Evolutionary conservation across 1,284 basidiomycete genomes (phyloP), one percentile per base, ranked within the genome.

Genomic region (Irpex sp.): DNA sequence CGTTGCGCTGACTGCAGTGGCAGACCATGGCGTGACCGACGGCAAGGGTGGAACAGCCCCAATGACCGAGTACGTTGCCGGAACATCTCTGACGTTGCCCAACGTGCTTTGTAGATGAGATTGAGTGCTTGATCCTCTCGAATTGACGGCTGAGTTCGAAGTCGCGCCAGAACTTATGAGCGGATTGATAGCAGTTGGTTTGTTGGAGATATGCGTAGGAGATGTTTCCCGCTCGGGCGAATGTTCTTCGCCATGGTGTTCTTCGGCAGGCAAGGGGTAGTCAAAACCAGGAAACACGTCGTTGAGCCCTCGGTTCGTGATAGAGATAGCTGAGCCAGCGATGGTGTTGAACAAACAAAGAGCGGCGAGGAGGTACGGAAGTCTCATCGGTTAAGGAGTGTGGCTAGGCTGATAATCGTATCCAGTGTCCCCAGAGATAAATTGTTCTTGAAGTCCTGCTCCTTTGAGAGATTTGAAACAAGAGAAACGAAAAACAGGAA

Each of bases 221-320:
- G 11, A 50, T 17, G 43, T 11, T 4, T 50, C 49, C 33, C 33
- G 21, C 33, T 55, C 53, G 33, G 13, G 53, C 53, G 53, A 15
- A 33, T 55, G 53, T 26, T 55, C 21, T 55, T 55, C 53, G 9
- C 33, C 26, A 4, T 33, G 53, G 3, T 7, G 11, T 9, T 55
- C 53, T 15, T 11, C 15, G 39, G 39, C 8, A 17, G 53, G 53
- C 31, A 51, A n/a, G 19, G 63, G 59, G n/a, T 57, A 47, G 37
- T 61, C 60, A n/a, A 61, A 50, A 46, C 60, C 60, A 9, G 47
- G 47, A 36, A 65, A 62, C 6, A 61, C 63, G 35, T 62, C 63
- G 17, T 55, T 43, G 8, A 65, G 36, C 31, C 57, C 63, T n/a
- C 63, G 57, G 11, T 49, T 37, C n/a, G 31, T 9, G 15, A n/a